Evolutionary conservation across 768 basidiomycete species (phyloP), one percentile per base, ranked within the genome.

Genomic region (Suillus americanus): DNA sequence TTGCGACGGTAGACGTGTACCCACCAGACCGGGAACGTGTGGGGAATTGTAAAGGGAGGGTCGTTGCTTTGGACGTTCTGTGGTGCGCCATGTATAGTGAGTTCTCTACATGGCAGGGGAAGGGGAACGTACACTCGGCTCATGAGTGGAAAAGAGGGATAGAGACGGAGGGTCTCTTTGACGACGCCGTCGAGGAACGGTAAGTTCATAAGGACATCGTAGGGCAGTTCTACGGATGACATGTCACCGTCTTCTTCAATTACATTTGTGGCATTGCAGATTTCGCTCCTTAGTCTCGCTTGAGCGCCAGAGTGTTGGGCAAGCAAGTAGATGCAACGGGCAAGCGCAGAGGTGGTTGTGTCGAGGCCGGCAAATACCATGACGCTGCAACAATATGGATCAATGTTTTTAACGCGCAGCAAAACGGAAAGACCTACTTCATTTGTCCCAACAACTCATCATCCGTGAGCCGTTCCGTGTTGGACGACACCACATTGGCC

Each of bases 361-460:
- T 83, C 82, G 64, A 78, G 79, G 1, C 76, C 82, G 0, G 81
- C 81, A 55, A 81, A 78, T 23, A 78, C 74, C 43, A 85, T 69
- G 20, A 83, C 81, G 7, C 82, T 83, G 60, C 18, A 35, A 37
- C 2, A 4, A 50, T 10, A 28, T 30, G 8, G 16, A 37, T 28
- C 10, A 0, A 41, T 41, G 25, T 20, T 28, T 28, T 25, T 3
- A 3, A 41, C 25, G 16, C 9, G 45, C 62, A 14, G 25, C 14
- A 45, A 62, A 48, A 62, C 51, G 33, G 43, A 53, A 23, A 28
- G 33, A 72, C 79, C 46, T 67, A 82, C 83, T 82, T 82, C 80
- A 85, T 82, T 67, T 85, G 83, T 0, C 82, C 83, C 1, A 81
- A 77, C 38, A 85, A 68, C 63, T 85, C 83, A 28, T 69, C 67